Percentiles rank a stretch among this genome's conserved stretches.
Conservation (phyloP, 2,329 filamentous ascomycete genomes). For the Cercospora zeae-maydis region DNA sequence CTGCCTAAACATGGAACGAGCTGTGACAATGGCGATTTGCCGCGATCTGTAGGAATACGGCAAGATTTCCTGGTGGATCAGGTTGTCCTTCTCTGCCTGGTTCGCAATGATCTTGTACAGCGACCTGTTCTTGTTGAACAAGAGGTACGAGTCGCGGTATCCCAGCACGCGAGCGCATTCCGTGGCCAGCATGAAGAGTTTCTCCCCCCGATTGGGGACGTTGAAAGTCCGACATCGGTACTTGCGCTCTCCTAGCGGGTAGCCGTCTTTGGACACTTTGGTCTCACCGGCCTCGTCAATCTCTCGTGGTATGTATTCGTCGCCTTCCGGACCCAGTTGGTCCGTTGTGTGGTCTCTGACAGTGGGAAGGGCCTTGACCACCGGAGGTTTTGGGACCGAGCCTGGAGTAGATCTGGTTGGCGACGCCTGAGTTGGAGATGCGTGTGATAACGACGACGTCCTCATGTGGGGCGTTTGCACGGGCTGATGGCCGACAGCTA, state of each 20-base stretch:
- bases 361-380: slow-evolving; percentile 90
- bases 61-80: slow-evolving; percentile 90
- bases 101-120: slow-evolving; percentile 97
- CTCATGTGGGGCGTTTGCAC: slow-evolving; percentile 55
- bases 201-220: slow-evolving; percentile 84
- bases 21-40: slow-evolving; percentile 96
- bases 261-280: slow-evolving; percentile 82
- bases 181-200: slow-evolving; percentile 97
- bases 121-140: slow-evolving; percentile 98
- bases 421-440: slow-evolving; percentile 57
- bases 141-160: slow-evolving; percentile 93
- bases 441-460: slow-evolving; percentile 47
- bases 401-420: slow-evolving; percentile 76
- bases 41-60: slow-evolving; percentile 98
- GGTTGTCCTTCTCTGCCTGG: slow-evolving; percentile 91
- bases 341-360: slow-evolving; percentile 97
- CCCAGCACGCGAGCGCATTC: slow-evolving; percentile 92
- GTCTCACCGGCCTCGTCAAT: slow-evolving; percentile 90
- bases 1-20: slow-evolving; percentile 96
- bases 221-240: slow-evolving; percentile 93
- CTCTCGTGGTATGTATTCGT: slow-evolving; percentile 93
- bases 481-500: slow-evolving; percentile 49
- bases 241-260: slow-evolving; percentile 75
- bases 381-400: slow-evolving; percentile 58
- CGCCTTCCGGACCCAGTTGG: slow-evolving; percentile 80